These are phyloP conservation scores for Przewalskia tangutica DNA, from an alignment of 257 asterid species.

Conservation along the genomic window DNA sequence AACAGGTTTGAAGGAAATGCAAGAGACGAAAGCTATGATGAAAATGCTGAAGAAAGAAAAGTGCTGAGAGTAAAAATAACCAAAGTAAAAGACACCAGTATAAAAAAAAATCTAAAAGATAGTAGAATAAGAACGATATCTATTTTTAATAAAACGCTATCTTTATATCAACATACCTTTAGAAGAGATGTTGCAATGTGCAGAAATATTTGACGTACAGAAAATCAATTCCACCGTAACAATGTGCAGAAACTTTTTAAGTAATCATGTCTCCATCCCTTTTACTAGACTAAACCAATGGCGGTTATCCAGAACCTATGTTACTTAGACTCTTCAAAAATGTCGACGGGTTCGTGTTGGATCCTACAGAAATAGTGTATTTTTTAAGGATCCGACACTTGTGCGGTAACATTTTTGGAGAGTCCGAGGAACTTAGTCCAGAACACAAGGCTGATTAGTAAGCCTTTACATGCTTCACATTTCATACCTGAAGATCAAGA, in stretches of 20 bases:
- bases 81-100: no score
- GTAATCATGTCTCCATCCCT: not conserved
- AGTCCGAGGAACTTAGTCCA: not conserved
- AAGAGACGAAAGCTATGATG: no score
- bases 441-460: not conserved
- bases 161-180: not conserved
- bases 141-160: no score
- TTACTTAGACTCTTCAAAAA: no score
- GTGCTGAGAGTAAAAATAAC: no score
- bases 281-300: not conserved
- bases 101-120: no score
- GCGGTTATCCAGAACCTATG: not conserved
- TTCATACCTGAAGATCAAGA: constrained; percentile 85
- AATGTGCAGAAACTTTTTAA: not conserved
- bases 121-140: no score
- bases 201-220: not conserved
- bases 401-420: no score
- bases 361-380: no score
- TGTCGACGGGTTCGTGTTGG: no score
- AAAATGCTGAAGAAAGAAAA: no score
- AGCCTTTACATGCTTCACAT: constrained; percentile 9
- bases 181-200: not conserved
- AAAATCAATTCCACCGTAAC: not conserved
- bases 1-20: not conserved
- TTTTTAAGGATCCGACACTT: no score